Evolutionary conservation across 345 rosid genomes (phyloP).

Genomic region (Gossypioides kirkii): DNA sequence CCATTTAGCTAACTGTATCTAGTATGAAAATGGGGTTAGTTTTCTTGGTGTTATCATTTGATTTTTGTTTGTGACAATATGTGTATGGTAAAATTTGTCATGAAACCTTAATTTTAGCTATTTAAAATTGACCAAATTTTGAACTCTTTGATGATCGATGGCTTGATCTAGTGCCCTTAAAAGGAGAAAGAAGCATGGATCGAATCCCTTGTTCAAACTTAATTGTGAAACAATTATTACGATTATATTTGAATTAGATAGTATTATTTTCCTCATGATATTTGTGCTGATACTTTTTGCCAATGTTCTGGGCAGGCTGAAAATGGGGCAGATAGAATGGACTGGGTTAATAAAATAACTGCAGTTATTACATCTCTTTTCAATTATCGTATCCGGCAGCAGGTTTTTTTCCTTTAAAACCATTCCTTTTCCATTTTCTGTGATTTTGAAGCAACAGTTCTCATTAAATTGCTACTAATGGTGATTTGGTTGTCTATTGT

Average conservation of each 20-base stretch:
- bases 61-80: not conserved
- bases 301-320: conserved; percentile 55
- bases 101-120: conserved; percentile 4
- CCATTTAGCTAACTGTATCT: not conserved
- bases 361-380: conserved; percentile 69
- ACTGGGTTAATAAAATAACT: conserved; percentile 78
- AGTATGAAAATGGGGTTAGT: not conserved
- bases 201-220: not conserved
- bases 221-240: not conserved
- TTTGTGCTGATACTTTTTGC: conserved; percentile 4
- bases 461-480: not conserved
- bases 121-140: not conserved
- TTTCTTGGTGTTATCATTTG: not conserved
- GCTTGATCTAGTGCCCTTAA: not conserved
- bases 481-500: conserved; percentile 23
- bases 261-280: not conserved
- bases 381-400: conserved; percentile 59
- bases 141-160: not conserved
- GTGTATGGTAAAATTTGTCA: not conserved
- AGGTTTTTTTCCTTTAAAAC: conserved; percentile 37
- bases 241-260: not conserved
- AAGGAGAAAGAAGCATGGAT: conserved; percentile 3
- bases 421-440: not conserved
- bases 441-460: not conserved
- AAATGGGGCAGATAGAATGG: conserved; percentile 76